Evolutionary conservation across 1,284 basidiomycete species (phyloP), one percentile per base, ranked within the genome.

Genomic region (Cryptococcus jaspeensis): DNA sequence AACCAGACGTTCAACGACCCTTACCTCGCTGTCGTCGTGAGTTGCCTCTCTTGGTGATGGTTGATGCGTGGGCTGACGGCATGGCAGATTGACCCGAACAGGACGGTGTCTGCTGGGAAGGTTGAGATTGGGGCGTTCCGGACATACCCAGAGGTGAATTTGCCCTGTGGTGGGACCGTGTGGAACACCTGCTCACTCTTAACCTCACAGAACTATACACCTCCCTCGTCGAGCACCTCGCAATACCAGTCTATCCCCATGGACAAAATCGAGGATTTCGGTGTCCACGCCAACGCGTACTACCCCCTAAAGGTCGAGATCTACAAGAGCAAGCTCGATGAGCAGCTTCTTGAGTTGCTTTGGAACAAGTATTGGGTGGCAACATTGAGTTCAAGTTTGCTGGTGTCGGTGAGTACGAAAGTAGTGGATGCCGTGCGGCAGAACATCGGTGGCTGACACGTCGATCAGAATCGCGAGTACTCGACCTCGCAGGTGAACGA

Each of bases 361-460:
- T 99, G 95, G 95, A 97, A 99, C 80, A 98, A 98, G 79, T 99
- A 99, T 70, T 99, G 95, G 95, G 91, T 95, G 18, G 93, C 91
- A 67, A 98, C 95, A 0, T 82, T 99, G 35, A 90, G 89, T 69
- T 90, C 93, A 71, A 92, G 89, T 69, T 87, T 92, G 2, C 78
- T 97, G 36, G 88, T 97, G 43, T 91, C 91, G 42, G 93, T 94
- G 55, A 52, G 89, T 79, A 13, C 20, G 40, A 22, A 16, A n/a
- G 35, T 20, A 5, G 15, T 2, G 15, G 28, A n/a, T n/a, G n/a
- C n/a, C n/a, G n/a, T n/a, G n/a, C n/a, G 35, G 13, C 8, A 38
- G 4, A 11, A 49, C 22, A 32, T 32, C 9, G 20, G 18, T 47
- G 32, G 40, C 44, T 61, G 13, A 58, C 48, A 8, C 32, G 15